Evolutionary conservation across 805 yeast species (phyloP).

Genomic region (Metschnikowia drakensbergensis): DNA sequence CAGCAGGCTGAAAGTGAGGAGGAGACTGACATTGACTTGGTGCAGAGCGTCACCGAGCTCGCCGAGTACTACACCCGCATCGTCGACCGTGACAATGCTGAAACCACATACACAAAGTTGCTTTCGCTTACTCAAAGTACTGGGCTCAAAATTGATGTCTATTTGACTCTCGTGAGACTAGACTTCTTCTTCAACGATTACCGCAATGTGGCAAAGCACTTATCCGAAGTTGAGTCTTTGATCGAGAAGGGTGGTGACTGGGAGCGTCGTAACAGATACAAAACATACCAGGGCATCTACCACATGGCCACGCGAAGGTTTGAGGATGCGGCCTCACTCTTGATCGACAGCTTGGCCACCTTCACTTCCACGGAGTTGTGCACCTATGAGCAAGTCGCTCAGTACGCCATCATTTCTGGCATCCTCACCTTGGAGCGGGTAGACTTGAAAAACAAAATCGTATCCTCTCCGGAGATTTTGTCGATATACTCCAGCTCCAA

Average conservation of each 20-base stretch:
- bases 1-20: conserved; percentile 58
- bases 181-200: conserved; percentile 89
- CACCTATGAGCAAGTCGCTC: conserved; percentile 84
- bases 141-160: conserved; percentile 85
- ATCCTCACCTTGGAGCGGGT: conserved; percentile 77
- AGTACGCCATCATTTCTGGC: conserved; percentile 85
- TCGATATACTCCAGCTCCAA: conserved; percentile 71
- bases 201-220: conserved; percentile 59
- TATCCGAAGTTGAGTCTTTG: conserved; percentile 67
- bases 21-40: conserved; percentile 83
- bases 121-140: conserved; percentile 76
- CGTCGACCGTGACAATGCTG: conserved; percentile 75
- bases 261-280: conserved; percentile 95
- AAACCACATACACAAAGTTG: conserved; percentile 64
- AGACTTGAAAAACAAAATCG: conserved; percentile 75
- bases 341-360: conserved; percentile 90
- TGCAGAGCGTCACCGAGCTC: conserved; percentile 69
- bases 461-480: conserved; percentile 91
- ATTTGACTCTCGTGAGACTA: conserved; percentile 75
- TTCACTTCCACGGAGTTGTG: conserved; percentile 91
- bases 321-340: conserved; percentile 74
- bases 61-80: conserved; percentile 86
- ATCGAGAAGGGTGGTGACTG: conserved; percentile 98
- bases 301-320: conserved; percentile 82
- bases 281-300: conserved; percentile 86